Evolutionary conservation across 345 rosid genomes (phyloP).

Genomic region (Populus euphratica): DNA sequence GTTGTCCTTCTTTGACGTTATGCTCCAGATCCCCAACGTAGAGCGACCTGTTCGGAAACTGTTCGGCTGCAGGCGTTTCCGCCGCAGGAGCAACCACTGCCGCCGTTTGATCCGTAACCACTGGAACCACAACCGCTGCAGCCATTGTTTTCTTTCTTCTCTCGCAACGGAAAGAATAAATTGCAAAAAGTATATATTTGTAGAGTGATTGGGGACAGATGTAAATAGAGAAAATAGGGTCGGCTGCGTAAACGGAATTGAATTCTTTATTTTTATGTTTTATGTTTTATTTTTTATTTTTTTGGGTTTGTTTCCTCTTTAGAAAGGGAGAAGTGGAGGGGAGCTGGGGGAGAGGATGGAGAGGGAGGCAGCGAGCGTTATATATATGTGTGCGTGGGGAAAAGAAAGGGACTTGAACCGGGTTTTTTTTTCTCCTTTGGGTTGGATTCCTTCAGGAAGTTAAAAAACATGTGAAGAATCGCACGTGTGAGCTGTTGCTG

Average conservation of each 20-base stretch:
- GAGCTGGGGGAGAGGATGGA: not conserved
- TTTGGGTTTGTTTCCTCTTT: not conserved
- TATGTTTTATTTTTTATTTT: not conserved
- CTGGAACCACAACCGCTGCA: conserved; percentile 16
- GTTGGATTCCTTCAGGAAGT: not conserved
- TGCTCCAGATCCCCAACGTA: conserved; percentile 68
- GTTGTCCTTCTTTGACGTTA: conserved; percentile 45
- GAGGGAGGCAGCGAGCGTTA: not conserved
- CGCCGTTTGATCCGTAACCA: conserved; percentile 20
- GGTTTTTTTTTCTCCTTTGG: not conserved
- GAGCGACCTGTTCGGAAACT: conserved; percentile 41
- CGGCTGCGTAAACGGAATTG: conserved; percentile 11
- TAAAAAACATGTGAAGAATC: not conserved
- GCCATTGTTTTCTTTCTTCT: conserved; percentile 26
- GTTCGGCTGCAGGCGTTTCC: conserved; percentile 7
- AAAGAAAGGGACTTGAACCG: conserved; percentile 7
- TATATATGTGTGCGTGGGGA: conserved; percentile 14
- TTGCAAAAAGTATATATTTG: not conserved
- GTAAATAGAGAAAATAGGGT: not conserved
- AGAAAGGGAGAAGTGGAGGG: conserved; percentile 6
- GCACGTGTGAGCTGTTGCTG: not conserved
- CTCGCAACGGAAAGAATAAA: conserved; percentile 4
- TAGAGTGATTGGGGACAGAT: not conserved
- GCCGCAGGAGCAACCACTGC: conserved; percentile 5
- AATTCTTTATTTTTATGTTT: not conserved